Evolutionary conservation across 306 rosid genomes (phyloP).

Genomic region (Begonia peltatifolia): DNA sequence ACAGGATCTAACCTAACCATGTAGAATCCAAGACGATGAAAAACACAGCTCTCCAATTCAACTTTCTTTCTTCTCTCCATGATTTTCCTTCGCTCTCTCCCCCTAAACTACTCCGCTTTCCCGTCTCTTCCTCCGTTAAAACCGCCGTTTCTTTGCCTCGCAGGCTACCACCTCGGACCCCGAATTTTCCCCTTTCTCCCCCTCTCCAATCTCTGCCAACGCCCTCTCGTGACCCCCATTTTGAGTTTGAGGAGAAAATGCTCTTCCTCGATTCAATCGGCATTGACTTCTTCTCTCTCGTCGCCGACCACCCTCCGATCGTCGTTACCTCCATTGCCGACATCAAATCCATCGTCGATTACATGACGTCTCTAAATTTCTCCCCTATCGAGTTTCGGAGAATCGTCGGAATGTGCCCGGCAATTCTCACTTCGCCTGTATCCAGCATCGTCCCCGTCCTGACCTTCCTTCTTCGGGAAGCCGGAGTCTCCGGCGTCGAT

Average conservation of each 20-base stretch:
- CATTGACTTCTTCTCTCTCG: slow-evolving; percentile 55
- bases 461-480: slow-evolving; percentile 73
- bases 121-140: slow-evolving; percentile 12
- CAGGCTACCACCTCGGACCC: slow-evolving; percentile 5
- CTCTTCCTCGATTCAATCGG: slow-evolving; percentile 79
- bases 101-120: slow-evolving; percentile 1
- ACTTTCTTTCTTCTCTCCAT: slow-evolving; percentile 1
- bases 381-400: slow-evolving; percentile 46
- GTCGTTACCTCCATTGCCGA: slow-evolving; percentile 38
- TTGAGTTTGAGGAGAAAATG: slow-evolving; percentile 43
- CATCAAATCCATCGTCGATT: slow-evolving; percentile 50
- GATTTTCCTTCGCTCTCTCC: slow-evolving; percentile 6
- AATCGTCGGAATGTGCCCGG: slow-evolving; percentile 67
- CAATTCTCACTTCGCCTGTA: slow-evolving; percentile 45
- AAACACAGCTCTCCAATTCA: neutral
- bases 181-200: slow-evolving; percentile 2
- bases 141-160: slow-evolving; percentile 8
- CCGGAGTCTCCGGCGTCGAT: slow-evolving; percentile 33
- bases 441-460: slow-evolving; percentile 45
- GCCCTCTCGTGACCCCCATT: slow-evolving; percentile 3
- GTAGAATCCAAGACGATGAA: no score
- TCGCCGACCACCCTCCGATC: slow-evolving; percentile 48
- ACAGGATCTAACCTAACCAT: no score
- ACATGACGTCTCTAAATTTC: slow-evolving; percentile 43
- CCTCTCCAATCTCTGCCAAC: slow-evolving; percentile 7